Evolutionary conservation across 495 filamentous ascomycete genomes (phyloP).

Genomic region (Platismatia glauca): DNA sequence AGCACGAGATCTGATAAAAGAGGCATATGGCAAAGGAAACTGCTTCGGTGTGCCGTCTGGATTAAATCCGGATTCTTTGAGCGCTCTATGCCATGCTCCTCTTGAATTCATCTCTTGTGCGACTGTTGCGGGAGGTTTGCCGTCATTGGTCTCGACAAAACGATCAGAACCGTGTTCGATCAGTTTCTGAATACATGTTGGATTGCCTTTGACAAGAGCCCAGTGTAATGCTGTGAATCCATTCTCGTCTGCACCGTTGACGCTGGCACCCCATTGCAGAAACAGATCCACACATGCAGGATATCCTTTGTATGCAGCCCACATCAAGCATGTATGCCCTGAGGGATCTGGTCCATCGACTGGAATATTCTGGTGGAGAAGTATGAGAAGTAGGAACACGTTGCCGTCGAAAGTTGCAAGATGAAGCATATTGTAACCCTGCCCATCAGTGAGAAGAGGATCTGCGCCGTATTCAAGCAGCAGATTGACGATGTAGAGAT

Average conservation of each 20-base stretch:
- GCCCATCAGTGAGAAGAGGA: constrained; percentile 75
- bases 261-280: constrained; percentile 88
- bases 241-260: constrained; percentile 80
- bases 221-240: constrained; percentile 93
- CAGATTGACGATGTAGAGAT: constrained; percentile 77
- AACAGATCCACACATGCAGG: constrained; percentile 87
- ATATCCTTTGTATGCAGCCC: constrained; percentile 95
- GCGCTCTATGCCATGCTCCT: constrained; percentile 71
- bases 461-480: constrained; percentile 83
- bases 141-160: constrained; percentile 74
- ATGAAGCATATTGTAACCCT: constrained; percentile 95
- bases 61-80: constrained; percentile 78
- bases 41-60: constrained; percentile 61
- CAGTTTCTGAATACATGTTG: constrained; percentile 78
- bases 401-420: constrained; percentile 96
- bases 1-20: constrained; percentile 59
- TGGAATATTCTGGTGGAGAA: constrained; percentile 86
- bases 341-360: constrained; percentile 82
- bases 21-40: constrained; percentile 42
- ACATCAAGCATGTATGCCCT: constrained; percentile 92
- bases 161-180: constrained; percentile 91
- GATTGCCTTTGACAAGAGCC: constrained; percentile 87
- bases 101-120: constrained; percentile 84
- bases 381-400: constrained; percentile 77
- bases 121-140: constrained; percentile 75